A percentile compares a stretch with the other conserved stretches of the same genome.
Conservation (phyloP, 352 stramenopile species). For the Phytophthora fragariae region DNA sequence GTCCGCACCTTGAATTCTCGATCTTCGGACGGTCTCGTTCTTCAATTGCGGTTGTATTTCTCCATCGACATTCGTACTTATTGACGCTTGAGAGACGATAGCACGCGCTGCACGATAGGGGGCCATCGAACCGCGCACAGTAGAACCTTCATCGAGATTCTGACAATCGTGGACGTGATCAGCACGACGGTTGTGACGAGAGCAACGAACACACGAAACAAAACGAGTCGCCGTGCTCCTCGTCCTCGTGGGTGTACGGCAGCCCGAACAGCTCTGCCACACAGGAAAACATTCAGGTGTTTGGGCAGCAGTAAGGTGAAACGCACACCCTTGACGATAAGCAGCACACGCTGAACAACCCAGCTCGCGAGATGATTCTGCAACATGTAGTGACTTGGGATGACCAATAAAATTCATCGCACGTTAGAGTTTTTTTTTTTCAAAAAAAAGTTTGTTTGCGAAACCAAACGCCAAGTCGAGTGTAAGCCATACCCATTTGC, state of each 20-base stretch:
- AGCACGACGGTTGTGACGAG: conserved; percentile 1
- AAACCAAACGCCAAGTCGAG: no score
- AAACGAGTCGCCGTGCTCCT: background rate
- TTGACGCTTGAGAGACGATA: background rate
- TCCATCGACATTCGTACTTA: background rate
- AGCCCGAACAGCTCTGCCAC: conserved; percentile 1
- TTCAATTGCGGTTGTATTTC: background rate
- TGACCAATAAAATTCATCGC: background rate
- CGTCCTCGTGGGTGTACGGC: background rate
- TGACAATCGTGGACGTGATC: background rate
- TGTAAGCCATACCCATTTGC: no score
- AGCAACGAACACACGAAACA: background rate
- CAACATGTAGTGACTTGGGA: conserved; percentile 1
- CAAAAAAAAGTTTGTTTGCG: no score
- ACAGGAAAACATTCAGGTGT: conserved; percentile 3
- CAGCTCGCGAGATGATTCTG: background rate
- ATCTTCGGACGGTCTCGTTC: background rate
- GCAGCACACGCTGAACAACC: background rate
- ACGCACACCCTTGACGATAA: background rate
- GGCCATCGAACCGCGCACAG: conserved; percentile 7
- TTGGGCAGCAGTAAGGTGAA: background rate
- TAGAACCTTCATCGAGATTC: conserved; percentile 4
- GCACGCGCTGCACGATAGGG: background rate
- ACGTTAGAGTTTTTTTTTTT: no score
- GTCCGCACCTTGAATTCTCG: no score